Evolutionary conservation across 768 basidiomycete species (phyloP).

Genomic region (Termitomyces sp.): DNA sequence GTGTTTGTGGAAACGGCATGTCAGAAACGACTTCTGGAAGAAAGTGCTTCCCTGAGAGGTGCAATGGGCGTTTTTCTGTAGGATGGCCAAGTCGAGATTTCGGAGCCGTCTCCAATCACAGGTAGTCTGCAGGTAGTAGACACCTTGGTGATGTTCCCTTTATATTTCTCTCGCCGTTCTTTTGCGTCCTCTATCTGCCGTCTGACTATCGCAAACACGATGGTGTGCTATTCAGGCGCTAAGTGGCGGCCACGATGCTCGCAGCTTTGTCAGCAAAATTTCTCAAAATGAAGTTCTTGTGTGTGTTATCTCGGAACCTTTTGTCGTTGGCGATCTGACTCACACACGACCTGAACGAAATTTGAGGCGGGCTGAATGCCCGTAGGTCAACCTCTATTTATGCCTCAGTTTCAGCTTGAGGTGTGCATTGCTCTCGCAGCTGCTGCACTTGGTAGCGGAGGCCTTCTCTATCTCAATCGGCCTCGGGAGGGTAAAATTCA

Average conservation of each 20-base stretch:
- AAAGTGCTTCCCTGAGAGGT: neutral
- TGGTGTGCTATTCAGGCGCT: neutral
- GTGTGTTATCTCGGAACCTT: constrained; percentile 4
- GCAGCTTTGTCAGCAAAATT: constrained; percentile 12
- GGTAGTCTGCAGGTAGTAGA: no score
- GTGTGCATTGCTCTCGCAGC: constrained; percentile 48
- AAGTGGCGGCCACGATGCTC: neutral
- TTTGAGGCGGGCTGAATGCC: neutral
- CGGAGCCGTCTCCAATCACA: no score
- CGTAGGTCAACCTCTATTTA: constrained; percentile 26
- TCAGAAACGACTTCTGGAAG: neutral
- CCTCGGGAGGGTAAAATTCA: constrained; percentile 50
- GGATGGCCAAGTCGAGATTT: no score
- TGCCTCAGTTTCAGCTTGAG: constrained; percentile 62
- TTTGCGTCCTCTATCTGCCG: neutral
- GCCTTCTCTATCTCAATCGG: constrained; percentile 39
- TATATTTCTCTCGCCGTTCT: neutral
- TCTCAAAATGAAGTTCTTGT: no score
- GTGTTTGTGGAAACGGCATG: neutral
- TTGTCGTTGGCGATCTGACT: constrained; percentile 2
- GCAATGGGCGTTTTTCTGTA: neutral
- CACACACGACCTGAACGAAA: neutral
- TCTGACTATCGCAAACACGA: neutral
- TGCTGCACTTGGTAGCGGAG: constrained; percentile 43
- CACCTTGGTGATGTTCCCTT: no score